These are phyloP conservation scores for Hypoxylon sp. DNA, from an alignment of 2,329 filamentous ascomycete species.

Conservation along the genomic window DNA sequence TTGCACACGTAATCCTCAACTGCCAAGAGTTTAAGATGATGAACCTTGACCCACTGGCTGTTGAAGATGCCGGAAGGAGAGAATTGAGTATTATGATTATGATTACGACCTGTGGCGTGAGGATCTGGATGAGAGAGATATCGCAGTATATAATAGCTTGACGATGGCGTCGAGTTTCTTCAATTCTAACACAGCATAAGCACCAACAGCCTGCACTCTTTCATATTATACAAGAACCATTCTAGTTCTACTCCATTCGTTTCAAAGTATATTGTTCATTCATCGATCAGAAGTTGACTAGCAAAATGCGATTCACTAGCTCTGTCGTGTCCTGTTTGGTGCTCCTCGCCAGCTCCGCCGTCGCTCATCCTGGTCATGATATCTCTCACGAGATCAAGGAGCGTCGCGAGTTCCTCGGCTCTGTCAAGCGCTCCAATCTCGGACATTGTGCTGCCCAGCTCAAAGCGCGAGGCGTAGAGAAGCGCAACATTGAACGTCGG, in stretches of 20 bases:
- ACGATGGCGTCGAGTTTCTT: constrained; percentile 15
- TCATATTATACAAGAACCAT: constrained; percentile 8
- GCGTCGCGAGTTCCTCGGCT: constrained; percentile 63
- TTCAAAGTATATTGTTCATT: constrained; percentile 12
- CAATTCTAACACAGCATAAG: constrained; percentile 3
- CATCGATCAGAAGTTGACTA: constrained; percentile 2
- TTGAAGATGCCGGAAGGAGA: constrained; percentile 5
- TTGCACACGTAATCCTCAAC: constrained; percentile 37
- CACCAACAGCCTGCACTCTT: constrained; percentile 25
- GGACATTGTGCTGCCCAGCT: constrained; percentile 64
- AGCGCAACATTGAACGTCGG: constrained; percentile 63
- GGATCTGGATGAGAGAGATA: constrained; percentile 3
- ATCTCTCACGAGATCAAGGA: constrained; percentile 64
- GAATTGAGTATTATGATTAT: constrained; percentile 3
- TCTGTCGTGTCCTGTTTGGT: constrained; percentile 45
- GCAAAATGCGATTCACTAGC: constrained; percentile 50
- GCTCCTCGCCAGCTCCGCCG: constrained; percentile 41
- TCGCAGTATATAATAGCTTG: constrained; percentile 25
- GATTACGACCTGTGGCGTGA: neutral
- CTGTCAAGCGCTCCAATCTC: constrained; percentile 60
- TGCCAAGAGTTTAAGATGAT: constrained; percentile 41
- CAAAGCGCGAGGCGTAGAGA: constrained; percentile 62
- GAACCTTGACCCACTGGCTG: constrained; percentile 33
- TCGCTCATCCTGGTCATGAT: constrained; percentile 66
- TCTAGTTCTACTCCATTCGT: constrained; percentile 17